Evolutionary conservation across 2,329 filamentous ascomycete species (phyloP).

Genomic region (Neocucurbitaria cava): DNA sequence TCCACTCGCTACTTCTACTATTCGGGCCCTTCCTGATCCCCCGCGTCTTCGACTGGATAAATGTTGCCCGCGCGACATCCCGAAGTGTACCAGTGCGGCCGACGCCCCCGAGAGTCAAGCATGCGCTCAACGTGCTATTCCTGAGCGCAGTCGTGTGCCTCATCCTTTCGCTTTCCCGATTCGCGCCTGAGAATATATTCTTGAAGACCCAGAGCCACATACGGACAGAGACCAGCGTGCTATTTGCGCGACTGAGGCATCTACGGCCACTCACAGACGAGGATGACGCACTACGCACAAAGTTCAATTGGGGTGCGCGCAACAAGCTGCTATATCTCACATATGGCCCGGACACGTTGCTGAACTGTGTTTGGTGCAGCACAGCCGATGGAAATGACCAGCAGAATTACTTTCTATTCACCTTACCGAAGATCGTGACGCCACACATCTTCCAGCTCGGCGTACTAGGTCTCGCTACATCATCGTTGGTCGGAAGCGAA

Average conservation of each 20-base stretch:
- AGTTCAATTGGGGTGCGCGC: conserved; percentile 67
- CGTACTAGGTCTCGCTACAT: conserved; percentile 76
- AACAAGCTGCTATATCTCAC: conserved; percentile 82
- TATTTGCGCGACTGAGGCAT: conserved; percentile 76
- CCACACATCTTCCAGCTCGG: conserved; percentile 84
- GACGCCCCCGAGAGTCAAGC: conserved; percentile 60
- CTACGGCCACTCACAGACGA: conserved; percentile 64
- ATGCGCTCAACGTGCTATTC: conserved; percentile 68
- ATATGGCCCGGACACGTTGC: conserved; percentile 77
- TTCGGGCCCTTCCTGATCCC: conserved; percentile 76
- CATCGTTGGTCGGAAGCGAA: conserved; percentile 68
- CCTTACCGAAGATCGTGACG: conserved; percentile 72
- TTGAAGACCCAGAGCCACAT: conserved; percentile 77
- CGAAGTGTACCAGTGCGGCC: conserved; percentile 61
- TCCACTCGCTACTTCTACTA: conserved; percentile 54
- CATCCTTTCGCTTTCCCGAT: conserved; percentile 69
- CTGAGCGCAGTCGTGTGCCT: conserved; percentile 61
- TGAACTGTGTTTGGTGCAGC: conserved; percentile 82
- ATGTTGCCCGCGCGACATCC: conserved; percentile 55
- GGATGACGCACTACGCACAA: conserved; percentile 71
- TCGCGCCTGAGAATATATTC: conserved; percentile 85
- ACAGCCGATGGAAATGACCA: conserved; percentile 65
- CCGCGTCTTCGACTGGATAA: conserved; percentile 70
- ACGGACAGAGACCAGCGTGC: conserved; percentile 81
- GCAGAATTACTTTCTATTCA: conserved; percentile 78